These are phyloP conservation scores for Cyclostephanos tholiformis DNA, from an alignment of 108 stramenopile species.

Conservation along the genomic window DNA sequence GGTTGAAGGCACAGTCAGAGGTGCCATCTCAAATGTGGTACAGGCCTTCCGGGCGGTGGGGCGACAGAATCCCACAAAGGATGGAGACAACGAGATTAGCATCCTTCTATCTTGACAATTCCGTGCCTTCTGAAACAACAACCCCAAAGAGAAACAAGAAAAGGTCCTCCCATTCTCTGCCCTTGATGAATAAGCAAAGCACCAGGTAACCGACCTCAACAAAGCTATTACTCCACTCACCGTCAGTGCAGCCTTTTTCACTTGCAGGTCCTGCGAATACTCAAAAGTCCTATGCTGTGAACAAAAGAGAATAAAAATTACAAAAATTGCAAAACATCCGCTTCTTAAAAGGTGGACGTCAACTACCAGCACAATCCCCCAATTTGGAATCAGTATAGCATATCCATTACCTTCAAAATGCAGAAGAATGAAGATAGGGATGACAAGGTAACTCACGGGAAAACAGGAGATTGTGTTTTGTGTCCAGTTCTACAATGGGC, in stretches of 20 bases:
- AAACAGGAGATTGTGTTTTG: neutral
- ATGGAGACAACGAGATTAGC: neutral
- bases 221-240: slow-evolving; percentile 10
- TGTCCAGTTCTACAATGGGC: slow-evolving; percentile 27
- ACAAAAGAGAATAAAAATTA: neutral
- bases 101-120: neutral
- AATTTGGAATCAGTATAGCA: slow-evolving; percentile 13
- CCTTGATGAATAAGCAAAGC: slow-evolving; percentile 5
- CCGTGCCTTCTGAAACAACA: neutral
- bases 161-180: neutral
- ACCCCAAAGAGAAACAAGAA: neutral
- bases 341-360: neutral
- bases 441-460: slow-evolving; percentile 26
- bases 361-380: too few relatives aligned
- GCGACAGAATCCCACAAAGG: neutral
- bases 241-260: slow-evolving; percentile 8
- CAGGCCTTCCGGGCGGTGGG: neutral
- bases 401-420: too few relatives aligned
- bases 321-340: slow-evolving; percentile 2
- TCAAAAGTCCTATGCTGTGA: neutral
- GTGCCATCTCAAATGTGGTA: too few relatives aligned
- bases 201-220: neutral
- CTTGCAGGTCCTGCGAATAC: slow-evolving; percentile 24
- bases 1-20: too few relatives aligned
- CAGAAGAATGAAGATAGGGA: slow-evolving; percentile 9